Base-by-base conservation (phyloP, 768 basidiomycete genomes). In the Pleurotus tuoliensis region DNA sequence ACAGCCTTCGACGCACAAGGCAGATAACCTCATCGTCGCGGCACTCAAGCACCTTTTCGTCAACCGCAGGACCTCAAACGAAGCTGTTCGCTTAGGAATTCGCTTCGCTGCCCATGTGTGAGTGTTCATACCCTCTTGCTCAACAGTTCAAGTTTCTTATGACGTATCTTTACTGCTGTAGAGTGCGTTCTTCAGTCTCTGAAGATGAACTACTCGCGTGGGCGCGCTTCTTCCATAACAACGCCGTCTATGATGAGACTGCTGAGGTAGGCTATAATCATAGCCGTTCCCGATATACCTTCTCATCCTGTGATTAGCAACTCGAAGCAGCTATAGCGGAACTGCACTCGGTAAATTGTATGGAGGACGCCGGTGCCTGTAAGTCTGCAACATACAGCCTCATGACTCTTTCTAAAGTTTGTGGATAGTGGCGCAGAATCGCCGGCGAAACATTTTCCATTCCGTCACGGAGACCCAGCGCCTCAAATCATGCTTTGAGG, bases 1-100 rank as follows among this genome's bases (percentile, higher is more conserved):
- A 18, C 37, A 39, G 39, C 51, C 51, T 38, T 53, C 51, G 24
- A 40, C 38, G 5, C 51, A 13, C 5, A 53, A 53, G 22, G 51
- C 51, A n/a, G 51, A 53, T 24, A 38, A 39, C 13, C 51, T 53
- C 51, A 53, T 53, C 16, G n/a, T 53, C 51, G 34, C 51, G 12
- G 51, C 51, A n/a, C 51, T 53, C n/a, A 43, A 53, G 25, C 51
- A 53, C 22, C 51, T 53, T n/a, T 53, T 53, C n/a, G 51, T 53
- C n/a, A 53, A 53, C 39, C 51, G 51, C 11, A 53, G 43, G n/a
- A 53, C 51, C 9, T 53, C 51, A 3, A 53, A 53, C 24, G 38
- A 53, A 40, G 34, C 51, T 3, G 38, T 53, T 22, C 51, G 34
- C 37, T 12, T 53, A 20, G 51, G 51, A 4, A 24, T 53, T n/a